Base-by-base conservation (phyloP, 306 rosid species). In the Trichosanthes cucumerina region DNA sequence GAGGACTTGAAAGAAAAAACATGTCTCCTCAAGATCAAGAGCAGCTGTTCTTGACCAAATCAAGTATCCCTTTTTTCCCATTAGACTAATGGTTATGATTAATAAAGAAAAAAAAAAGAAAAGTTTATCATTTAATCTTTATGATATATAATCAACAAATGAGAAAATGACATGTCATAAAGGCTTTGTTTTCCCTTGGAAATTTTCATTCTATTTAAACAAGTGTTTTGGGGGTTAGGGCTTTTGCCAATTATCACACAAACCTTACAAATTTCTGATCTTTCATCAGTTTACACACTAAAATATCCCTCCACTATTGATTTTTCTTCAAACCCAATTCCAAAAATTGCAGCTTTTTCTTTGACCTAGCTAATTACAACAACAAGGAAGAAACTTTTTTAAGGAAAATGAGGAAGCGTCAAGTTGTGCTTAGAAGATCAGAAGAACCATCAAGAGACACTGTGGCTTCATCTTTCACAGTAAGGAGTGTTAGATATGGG, bases 351-450 rank as follows among this genome's bases (percentile, higher is more conserved):
- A 43, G 21, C 4, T 28, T 70, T 70, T 88, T 81, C 23, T 57
- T 79, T 28, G 4, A 69, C 18, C 38, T 18, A 60, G 39, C 68
- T 31, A 62, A 62, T 54, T 54, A n/a, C 60, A n/a, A n/a, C 13
- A 53, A 6, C 0, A 23, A 23, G 4, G 12, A 60, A 60, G 19
- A 13, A 19, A 2, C 5, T 1, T 38, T 39, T 39, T 6, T 36
- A 34, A 19, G 24, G 76, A 82, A 77, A 49, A 88, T 94, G 98
- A 94, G 97, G 89, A 94, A 89, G 91, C 86, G 97, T 7, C 98
- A 90, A 79, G 97, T 94, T 10, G 92, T 94, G 31, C 68, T 94
- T 79, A 89, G 88, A 86, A 90, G 92, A 60, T 60, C 68, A 87
- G 80, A 82, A 16, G 91, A 88, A 16, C 84, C 77, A 8, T 72